These are phyloP conservation scores for Pseudogymnoascus sp. DNA, from an alignment of 2,329 filamentous ascomycete genomes.

Conservation along the genomic window DNA sequence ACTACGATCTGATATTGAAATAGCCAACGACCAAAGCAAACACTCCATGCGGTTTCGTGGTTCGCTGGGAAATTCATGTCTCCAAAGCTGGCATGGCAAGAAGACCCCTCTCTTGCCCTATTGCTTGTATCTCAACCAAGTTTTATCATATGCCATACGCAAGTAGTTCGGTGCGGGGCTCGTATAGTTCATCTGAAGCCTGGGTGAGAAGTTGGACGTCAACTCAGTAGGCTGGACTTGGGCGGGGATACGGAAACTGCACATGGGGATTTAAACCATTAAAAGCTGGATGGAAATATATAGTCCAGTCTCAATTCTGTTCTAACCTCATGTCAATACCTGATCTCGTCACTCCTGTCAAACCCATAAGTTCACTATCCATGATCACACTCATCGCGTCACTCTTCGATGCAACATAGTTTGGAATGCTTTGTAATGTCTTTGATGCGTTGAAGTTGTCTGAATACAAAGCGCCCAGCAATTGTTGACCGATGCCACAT, in stretches of 20 bases:
- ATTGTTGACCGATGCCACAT: conserved; percentile 10
- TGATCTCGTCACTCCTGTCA: conserved; percentile 5
- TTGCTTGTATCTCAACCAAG: not conserved
- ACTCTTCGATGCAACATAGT: conserved; percentile 6
- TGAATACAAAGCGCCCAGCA: conserved; percentile 11
- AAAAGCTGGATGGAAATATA: conserved; percentile 5
- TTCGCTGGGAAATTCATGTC: not conserved
- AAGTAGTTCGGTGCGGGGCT: not conserved
- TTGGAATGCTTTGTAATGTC: conserved; percentile 11
- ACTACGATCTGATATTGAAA: not conserved
- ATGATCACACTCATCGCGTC: conserved; percentile 7
- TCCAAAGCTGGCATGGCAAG: not conserved
- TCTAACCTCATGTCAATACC: conserved; percentile 5
- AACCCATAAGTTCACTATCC: conserved; percentile 8
- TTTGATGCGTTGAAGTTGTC: conserved; percentile 12
- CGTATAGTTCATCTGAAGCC: not conserved
- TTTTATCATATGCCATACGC: not conserved
- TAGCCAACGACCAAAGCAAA: not conserved
- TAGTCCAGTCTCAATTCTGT: conserved; percentile 1
- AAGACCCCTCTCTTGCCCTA: not conserved
- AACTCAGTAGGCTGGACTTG: not conserved
- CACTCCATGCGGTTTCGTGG: not conserved
- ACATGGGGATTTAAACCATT: not conserved
- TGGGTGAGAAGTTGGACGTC: not conserved
- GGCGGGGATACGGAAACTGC: not conserved